Evolutionary conservation across 2,329 filamentous ascomycete genomes (phyloP), one percentile per base, ranked within the genome.

Genomic region (Tolypocladium pustulatum): DNA sequence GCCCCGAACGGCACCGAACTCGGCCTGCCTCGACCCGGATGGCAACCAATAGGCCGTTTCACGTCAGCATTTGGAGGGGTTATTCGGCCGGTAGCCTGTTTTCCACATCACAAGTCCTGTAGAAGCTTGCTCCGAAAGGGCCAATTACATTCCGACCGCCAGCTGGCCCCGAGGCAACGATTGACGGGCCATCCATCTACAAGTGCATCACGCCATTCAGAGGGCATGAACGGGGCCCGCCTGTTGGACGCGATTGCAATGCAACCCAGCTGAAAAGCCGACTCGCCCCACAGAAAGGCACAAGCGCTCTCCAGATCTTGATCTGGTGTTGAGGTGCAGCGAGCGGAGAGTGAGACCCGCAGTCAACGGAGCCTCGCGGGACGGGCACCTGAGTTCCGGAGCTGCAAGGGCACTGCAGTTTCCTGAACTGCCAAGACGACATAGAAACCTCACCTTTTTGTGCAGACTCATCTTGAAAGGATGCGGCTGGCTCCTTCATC

Each of bases 211-310:
- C 64, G 59, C 60, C 63, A 60, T 65, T 54, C 62, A 52, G 57
- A 64, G 61, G 61, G 61, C 65, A 54, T 68, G 64, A 67, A 67
- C 66, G 66, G 62, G 65, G 67, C 64, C 66, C 61, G 41, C 22
- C 22, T 46, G 22, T 34, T 52, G 49, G 49, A 17, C 27, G 27
- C 4, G 13, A 17, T 52, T 20, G 27, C 49, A n/a, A 34, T 32
- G 15, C 15, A 52, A 52, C 13, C 8, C 27, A 51, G 38, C 38
- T 20, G 46, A 10, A 51, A 51, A 51, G 38, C 25, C 25, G 2
- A 17, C 17, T 32, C 27, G 49, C 49, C 49, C 49, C 49, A 52
- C 49, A 53, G 27, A 36, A 34, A 22, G 30, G 49, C 30, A 36
- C 30, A 13, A 22, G 30, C 20, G 30, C 30, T 32, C 46, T 52